phyloP scores from a whole-genome alignment of 2,329 filamentous ascomycete species.

The Fusarium sp. region DNA sequence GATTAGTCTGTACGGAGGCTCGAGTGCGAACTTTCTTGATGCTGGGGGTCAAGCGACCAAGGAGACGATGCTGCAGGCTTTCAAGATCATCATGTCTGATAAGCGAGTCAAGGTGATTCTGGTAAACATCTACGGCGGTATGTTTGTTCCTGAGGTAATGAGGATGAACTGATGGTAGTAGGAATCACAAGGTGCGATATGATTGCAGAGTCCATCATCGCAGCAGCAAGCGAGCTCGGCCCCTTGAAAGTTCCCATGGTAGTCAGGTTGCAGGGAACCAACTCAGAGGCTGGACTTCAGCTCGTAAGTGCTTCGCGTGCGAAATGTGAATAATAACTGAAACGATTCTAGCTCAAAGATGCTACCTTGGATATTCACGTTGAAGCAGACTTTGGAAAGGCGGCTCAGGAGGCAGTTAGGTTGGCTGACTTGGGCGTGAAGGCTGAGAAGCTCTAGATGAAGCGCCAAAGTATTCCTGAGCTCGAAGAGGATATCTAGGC shows the following conservation, averaged over 20 bases:
- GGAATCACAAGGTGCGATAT: constrained; percentile 59
- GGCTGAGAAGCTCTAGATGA: background rate
- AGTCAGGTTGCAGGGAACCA: constrained; percentile 57
- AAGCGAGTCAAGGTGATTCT: constrained; percentile 72
- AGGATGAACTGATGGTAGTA: constrained; percentile 19
- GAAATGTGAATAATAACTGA: background rate
- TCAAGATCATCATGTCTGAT: constrained; percentile 77
- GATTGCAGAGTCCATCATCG: constrained; percentile 59
- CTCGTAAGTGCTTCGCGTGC: constrained; percentile 44
- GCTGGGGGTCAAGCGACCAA: constrained; percentile 88
- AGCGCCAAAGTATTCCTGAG: background rate
- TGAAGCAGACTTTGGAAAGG: constrained; percentile 51
- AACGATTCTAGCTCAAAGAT: constrained; percentile 43
- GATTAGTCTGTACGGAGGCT: constrained; percentile 71
- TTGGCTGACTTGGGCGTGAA: constrained; percentile 30
- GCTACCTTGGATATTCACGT: constrained; percentile 48
- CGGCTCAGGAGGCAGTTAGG: constrained; percentile 46
- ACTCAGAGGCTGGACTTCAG: constrained; percentile 51
- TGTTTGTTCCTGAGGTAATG: background rate
- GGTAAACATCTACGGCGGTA: constrained; percentile 63
- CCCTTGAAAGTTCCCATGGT: constrained; percentile 54
- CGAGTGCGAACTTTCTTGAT: constrained; percentile 85
- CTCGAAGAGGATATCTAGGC: background rate
- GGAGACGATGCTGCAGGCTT: constrained; percentile 79
- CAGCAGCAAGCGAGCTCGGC: constrained; percentile 49